phyloP scores from a whole-genome alignment of 2,329 filamentous ascomycete genomes.

The Pezicula radicicola region DNA sequence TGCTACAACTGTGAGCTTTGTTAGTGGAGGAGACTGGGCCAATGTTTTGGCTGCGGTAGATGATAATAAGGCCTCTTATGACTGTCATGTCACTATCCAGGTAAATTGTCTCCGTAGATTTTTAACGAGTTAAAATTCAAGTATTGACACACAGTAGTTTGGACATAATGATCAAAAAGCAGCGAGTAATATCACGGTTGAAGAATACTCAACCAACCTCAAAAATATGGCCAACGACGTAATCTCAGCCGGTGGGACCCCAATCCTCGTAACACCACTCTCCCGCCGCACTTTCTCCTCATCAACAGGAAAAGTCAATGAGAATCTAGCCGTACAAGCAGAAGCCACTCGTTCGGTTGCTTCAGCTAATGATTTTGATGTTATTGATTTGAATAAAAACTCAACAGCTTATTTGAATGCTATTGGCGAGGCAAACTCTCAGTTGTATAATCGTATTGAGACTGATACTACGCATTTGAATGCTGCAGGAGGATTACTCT shows the following conservation, averaged over 20 bases:
- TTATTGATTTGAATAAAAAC: conserved; percentile 42
- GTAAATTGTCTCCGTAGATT: conserved; percentile 17
- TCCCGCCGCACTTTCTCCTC: conserved; percentile 39
- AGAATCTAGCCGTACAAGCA: conserved; percentile 37
- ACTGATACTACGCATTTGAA: conserved; percentile 49
- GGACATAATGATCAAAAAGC: conserved; percentile 52
- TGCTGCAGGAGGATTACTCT: conserved; percentile 38
- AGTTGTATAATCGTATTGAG: conserved; percentile 37
- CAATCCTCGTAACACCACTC: conserved; percentile 43
- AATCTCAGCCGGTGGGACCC: conserved; percentile 25
- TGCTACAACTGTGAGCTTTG: conserved; percentile 44
- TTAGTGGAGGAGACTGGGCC: conserved; percentile 41
- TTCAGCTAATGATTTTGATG: conserved; percentile 23
- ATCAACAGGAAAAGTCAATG: conserved; percentile 31
- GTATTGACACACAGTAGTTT: conserved; percentile 28
- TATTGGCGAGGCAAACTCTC: conserved; percentile 38
- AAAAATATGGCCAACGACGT: conserved; percentile 30
- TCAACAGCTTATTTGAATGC: conserved; percentile 41
- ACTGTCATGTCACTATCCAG: conserved; percentile 47
- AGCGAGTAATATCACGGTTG: conserved; percentile 34
- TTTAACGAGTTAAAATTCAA: not conserved
- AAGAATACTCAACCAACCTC: conserved; percentile 40
- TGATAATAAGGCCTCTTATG: conserved; percentile 28
- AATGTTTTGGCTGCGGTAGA: conserved; percentile 36
- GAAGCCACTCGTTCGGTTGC: conserved; percentile 38